Conservation (phyloP, 2,329 filamentous ascomycete genomes). For the Verticillium isaacii region DNA sequence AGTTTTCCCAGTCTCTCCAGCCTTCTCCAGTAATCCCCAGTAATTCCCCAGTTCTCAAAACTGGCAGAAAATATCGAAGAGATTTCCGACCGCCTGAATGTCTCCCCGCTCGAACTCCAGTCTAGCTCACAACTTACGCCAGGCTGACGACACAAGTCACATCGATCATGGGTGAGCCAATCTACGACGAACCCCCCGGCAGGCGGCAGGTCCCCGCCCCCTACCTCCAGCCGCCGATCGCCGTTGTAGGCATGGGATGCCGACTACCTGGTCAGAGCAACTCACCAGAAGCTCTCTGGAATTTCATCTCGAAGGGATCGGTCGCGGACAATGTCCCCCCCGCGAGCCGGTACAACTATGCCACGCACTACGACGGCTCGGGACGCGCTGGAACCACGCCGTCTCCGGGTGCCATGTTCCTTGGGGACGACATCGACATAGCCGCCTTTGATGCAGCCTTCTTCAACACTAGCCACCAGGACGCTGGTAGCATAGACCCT, state of each 20-base stretch:
- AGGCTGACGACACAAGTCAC: background rate
- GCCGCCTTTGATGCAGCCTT: slow-evolving; percentile 26
- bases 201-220: background rate
- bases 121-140: background rate
- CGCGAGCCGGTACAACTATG: slow-evolving; percentile 23
- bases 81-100: background rate
- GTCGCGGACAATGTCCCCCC: slow-evolving; percentile 24
- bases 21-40: background rate
- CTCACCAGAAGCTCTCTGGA: slow-evolving; percentile 29
- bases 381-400: slow-evolving; percentile 28
- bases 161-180: background rate
- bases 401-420: slow-evolving; percentile 29
- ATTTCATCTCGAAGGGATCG: slow-evolving; percentile 24
- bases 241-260: slow-evolving; percentile 36
- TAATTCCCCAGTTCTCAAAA: background rate
- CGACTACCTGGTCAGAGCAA: slow-evolving; percentile 32
- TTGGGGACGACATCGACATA: slow-evolving; percentile 7
- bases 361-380: slow-evolving; percentile 29
- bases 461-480: slow-evolving; percentile 18
- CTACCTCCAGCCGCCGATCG: slow-evolving; percentile 21
- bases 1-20: background rate
- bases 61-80: background rate
- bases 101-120: background rate
- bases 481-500: slow-evolving; percentile 25
- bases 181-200: background rate